Conservation (phyloP, 1,284 basidiomycete species). For the Erythrobasidium hasegawianum region DNA sequence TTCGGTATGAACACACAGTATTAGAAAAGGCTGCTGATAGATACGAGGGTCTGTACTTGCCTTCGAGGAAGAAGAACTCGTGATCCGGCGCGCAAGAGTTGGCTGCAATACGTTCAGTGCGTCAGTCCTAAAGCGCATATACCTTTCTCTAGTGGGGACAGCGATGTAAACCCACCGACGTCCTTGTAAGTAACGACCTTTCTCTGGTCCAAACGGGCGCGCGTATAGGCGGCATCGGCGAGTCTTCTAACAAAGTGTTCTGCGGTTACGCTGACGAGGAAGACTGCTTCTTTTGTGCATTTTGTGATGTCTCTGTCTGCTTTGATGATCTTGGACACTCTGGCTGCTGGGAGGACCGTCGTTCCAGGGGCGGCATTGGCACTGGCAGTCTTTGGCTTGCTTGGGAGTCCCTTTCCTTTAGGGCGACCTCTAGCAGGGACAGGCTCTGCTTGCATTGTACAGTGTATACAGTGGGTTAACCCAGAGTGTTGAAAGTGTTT, state of each 20-base stretch:
- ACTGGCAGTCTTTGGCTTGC: conserved; percentile 5
- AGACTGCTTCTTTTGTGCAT: conserved; percentile 52
- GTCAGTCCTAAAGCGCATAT: too few relatives aligned
- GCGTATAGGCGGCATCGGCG: conserved; percentile 51
- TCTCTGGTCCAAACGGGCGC: conserved; percentile 51
- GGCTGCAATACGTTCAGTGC: conserved; percentile 18
- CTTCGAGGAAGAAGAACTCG: conserved; percentile 35
- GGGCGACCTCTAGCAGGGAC: background rate
- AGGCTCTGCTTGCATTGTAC: background rate
- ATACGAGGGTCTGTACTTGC: conserved; percentile 8
- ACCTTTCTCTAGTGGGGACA: too few relatives aligned
- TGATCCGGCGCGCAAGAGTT: conserved; percentile 17
- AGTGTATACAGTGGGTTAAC: too few relatives aligned
- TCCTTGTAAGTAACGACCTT: conserved; percentile 52
- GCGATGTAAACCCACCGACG: conserved; percentile 48
- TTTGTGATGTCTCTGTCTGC: conserved; percentile 53
- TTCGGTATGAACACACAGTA: background rate
- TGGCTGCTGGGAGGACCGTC: conserved; percentile 50
- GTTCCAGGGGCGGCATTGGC: conserved; percentile 48
- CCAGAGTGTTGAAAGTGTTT: too few relatives aligned
- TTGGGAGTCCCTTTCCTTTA: background rate
- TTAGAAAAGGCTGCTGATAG: background rate
- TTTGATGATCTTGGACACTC: conserved; percentile 52
- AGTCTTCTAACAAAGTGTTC: conserved; percentile 52
- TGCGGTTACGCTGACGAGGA: conserved; percentile 51